Evolutionary conservation across 768 basidiomycete genomes (phyloP).

Genomic region (Russula lepida): DNA sequence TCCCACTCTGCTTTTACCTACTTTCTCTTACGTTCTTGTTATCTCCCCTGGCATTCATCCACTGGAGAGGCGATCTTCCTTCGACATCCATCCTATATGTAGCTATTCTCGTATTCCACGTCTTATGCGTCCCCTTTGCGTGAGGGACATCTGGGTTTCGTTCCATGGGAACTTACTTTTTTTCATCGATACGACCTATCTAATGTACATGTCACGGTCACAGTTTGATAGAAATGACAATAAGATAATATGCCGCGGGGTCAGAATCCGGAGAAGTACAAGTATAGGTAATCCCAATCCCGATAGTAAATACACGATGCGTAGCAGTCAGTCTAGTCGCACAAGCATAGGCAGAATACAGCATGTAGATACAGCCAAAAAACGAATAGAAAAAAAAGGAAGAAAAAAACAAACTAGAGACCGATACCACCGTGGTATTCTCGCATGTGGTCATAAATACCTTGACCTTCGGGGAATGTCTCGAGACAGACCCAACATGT

Average conservation of each 20-base stretch:
- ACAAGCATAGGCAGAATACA: not conserved
- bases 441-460: conserved; percentile 77
- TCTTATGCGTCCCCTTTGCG: conserved; percentile 7
- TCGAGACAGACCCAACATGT: conserved; percentile 74
- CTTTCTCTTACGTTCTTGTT: not conserved
- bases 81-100: conserved; percentile 1
- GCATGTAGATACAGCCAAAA: not conserved
- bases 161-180: conserved; percentile 2
- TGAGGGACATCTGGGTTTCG: conserved; percentile 9
- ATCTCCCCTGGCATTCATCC: not conserved
- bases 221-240: conserved; percentile 16
- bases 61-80: not conserved
- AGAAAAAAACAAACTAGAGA: conserved; percentile 1
- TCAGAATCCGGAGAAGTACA: not conserved
- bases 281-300: not conserved
- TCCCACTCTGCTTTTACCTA: not conserved
- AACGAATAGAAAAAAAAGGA: not conserved
- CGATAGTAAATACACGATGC: not conserved
- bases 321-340: not conserved
- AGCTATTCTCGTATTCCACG: not conserved
- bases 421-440: conserved; percentile 45
- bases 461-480: conserved; percentile 58
- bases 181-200: conserved; percentile 12
- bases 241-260: conserved; percentile 1
- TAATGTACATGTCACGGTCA: conserved; percentile 11